Evolutionary conservation across 306 rosid genomes (phyloP).

Genomic region (Herpetospermum pedunculosum): DNA sequence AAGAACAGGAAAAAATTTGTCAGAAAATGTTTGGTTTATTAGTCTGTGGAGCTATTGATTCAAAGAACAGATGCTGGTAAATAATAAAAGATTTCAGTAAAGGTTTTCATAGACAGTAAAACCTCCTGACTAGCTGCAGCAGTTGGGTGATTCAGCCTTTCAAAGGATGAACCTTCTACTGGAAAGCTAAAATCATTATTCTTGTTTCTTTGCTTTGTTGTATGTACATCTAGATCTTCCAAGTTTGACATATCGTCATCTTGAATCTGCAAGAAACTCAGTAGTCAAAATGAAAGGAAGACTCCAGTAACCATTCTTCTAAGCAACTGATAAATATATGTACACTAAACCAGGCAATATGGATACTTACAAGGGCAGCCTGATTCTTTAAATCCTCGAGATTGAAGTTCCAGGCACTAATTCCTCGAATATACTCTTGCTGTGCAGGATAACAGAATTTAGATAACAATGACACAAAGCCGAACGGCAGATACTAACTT

Average conservation of each 20-base stretch:
- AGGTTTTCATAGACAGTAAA: constrained; percentile 13
- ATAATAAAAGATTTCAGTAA: not conserved
- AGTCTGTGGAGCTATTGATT: too few relatives aligned
- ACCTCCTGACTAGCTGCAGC: constrained; percentile 51
- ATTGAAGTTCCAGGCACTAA: constrained; percentile 99
- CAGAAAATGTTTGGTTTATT: not conserved
- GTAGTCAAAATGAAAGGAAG: constrained; percentile 10
- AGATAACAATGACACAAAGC: not conserved
- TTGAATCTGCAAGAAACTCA: constrained; percentile 54
- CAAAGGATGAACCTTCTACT: constrained; percentile 25
- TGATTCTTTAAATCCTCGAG: constrained; percentile 89
- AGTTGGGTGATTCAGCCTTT: constrained; percentile 37
- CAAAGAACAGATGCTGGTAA: not conserved
- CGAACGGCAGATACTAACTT: not conserved
- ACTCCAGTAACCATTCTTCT: constrained; percentile 5
- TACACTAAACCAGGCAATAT: not conserved
- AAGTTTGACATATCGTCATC: constrained; percentile 46
- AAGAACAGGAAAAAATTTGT: not conserved
- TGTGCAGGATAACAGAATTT: constrained; percentile 20
- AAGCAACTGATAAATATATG: not conserved
- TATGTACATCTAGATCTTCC: constrained; percentile 37
- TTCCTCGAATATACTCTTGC: constrained; percentile 99
- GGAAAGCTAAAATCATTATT: constrained; percentile 30
- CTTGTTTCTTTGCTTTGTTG: constrained; percentile 26
- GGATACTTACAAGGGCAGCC: constrained; percentile 86